Conservation (phyloP, 192 early-diverging fungal genomes). For the Coemansia sp. region DNA sequence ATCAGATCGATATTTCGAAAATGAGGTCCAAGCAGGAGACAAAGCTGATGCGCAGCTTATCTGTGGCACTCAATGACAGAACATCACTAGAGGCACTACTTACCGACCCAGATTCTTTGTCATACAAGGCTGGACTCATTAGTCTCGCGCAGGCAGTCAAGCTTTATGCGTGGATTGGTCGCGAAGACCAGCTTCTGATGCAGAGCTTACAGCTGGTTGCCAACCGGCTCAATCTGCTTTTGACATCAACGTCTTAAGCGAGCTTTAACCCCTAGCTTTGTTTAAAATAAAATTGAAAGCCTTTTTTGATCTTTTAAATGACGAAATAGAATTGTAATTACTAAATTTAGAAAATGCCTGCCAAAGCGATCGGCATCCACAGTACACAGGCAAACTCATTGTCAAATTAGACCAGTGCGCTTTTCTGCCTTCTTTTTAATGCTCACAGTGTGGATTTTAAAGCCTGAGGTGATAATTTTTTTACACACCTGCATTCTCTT, state of each 20-base stretch:
- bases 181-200: constrained; percentile 32
- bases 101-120: constrained; percentile 33
- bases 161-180: constrained; percentile 39
- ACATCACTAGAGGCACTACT: constrained; percentile 40
- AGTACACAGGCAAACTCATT: neutral
- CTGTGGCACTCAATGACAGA: constrained; percentile 36
- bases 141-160: constrained; percentile 47
- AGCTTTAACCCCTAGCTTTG: neutral
- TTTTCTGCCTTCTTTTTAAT: neutral
- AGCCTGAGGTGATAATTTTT: neutral
- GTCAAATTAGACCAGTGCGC: neutral
- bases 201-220: constrained; percentile 30
- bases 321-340: neutral
- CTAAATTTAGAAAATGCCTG: neutral
- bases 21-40: constrained; percentile 23
- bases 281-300: neutral
- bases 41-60: constrained; percentile 19
- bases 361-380: neutral
- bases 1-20: constrained; percentile 15
- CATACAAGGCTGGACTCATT: constrained; percentile 39
- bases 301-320: neutral
- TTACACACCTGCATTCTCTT: neutral
- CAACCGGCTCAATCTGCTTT: constrained; percentile 20
- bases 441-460: neutral
- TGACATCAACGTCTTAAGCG: constrained; percentile 5